Base-by-base conservation (phyloP, 2,329 filamentous ascomycete genomes). In the Drechslerella coelobrocha region DNA sequence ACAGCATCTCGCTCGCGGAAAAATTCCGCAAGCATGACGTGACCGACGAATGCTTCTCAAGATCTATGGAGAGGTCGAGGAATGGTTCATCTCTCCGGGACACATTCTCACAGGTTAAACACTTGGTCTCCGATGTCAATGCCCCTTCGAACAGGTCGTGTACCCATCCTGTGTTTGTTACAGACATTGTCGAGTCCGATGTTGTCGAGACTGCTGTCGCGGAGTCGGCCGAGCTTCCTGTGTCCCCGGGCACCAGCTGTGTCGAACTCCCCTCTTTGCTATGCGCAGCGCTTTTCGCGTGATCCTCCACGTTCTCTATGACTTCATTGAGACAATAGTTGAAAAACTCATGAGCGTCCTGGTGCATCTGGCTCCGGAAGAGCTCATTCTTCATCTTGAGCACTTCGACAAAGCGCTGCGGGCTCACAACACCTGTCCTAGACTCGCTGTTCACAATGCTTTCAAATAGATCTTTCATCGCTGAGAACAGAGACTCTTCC, bases 1-100 rank as follows among this genome's bases (percentile, higher is more conserved):
- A 97, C 65, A 99, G 84, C 91, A 97, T 97, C 79, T 99, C 94
- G 76, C 97, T 94, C 48, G 94, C 92, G 0, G 94, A 99, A 77
- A 99, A 99, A 76, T 97, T 96, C 68, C 91, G 86, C 73, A 99
- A 81, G 78, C 94, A 99, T 24, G 94, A 93, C 1, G 94, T 97
- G 2, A 99, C 94, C 0, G 94, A 99, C 0, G 92, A 92, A 78
- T 97, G 92, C 77, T 97, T 89, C 74, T 96, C 92, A 10, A 99
- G 82, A 79, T 99, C 94, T 61, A 99, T 96, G 0, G 94, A 97
- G 19, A 99, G 82, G 79, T 99, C 94, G 53, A 99, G 82, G 77
- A 99, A 99, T 0, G 92, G 91, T 80, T 99, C 94, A 78, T 99
- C 93, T 77, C 94, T 84, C 77, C 96, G 92, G 3, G 94, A 99